phyloP scores from a whole-genome alignment of 306 rosid genomes.

The Parietaria judaica region DNA sequence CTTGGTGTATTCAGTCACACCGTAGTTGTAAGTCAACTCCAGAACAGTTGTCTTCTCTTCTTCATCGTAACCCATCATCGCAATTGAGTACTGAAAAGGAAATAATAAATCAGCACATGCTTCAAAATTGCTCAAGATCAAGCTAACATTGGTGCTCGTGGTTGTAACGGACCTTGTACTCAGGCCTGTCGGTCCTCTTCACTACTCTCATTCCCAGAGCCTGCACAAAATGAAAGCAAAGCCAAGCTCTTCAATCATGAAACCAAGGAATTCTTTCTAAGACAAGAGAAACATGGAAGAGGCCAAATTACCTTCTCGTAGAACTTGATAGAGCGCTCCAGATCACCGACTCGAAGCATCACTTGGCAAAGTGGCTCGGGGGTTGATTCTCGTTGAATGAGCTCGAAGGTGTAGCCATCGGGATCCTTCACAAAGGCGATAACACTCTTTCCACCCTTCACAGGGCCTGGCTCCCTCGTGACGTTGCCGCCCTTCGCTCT shows the following conservation, averaged over 20 bases:
- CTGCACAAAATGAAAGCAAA: constrained; percentile 34
- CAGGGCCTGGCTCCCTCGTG: constrained; percentile 92
- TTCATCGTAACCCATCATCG: constrained; percentile 81
- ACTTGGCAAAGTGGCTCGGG: constrained; percentile 91
- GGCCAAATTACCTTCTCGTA: constrained; percentile 65
- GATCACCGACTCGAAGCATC: constrained; percentile 95
- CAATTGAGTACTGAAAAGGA: constrained; percentile 56
- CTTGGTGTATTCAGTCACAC: constrained; percentile 79
- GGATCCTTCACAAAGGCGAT: constrained; percentile 91
- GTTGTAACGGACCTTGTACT: constrained; percentile 50
- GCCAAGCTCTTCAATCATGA: background rate
- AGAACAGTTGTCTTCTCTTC: constrained; percentile 75
- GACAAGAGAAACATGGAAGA: background rate
- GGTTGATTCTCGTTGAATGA: constrained; percentile 68
- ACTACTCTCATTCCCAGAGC: constrained; percentile 74
- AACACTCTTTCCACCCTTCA: constrained; percentile 60
- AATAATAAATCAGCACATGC: constrained; percentile 4
- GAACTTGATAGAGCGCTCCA: constrained; percentile 79
- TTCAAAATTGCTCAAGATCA: background rate
- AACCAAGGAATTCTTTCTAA: background rate
- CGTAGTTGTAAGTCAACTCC: constrained; percentile 94
- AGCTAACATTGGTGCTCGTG: background rate
- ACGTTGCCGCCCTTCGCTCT: constrained; percentile 66
- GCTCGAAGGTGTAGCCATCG: constrained; percentile 80
- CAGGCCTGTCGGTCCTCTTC: constrained; percentile 71